Evolutionary conservation across 768 basidiomycete genomes (phyloP), one percentile per base, ranked within the genome.

Genomic region (Candolleomyces aberdarensis): DNA sequence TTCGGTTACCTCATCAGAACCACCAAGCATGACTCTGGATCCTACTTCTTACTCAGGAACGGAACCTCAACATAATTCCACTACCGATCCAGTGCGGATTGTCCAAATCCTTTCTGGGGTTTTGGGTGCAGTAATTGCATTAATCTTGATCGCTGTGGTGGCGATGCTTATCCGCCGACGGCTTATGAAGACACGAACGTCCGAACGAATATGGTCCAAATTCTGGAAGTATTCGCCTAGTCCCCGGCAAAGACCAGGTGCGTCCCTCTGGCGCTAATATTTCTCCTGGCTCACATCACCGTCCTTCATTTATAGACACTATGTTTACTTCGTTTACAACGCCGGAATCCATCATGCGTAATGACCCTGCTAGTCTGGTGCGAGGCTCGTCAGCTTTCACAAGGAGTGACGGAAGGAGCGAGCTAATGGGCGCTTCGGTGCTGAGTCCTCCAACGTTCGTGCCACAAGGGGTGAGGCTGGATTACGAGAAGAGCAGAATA

Each of bases 291-390:
- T 31, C 44, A 54, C 52, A 47, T 29, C 36, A 36, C 36, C 3
- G 14, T 43, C 22, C 11, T 15, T 22, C 44, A 26, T 22, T 57
- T 11, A 2, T 20, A 72, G 73, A 71, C 9, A 76, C 75, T 14
- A 62, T 75, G 20, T 74, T 73, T 49, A 76, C 73, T 8, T 70
- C 69, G 22, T 74, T 76, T 53, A 76, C 75, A 2, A 70, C 73
- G 0, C 72, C 74, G 0, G 74, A 74, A 57, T 76, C 76, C 7
- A 78, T 76, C 41, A 39, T 73, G 50, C 68, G 71, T 17, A 71
- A 68, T 40, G 64, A 70, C 20, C 64, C 71, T 41, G 56, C 58
- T 22, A 69, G 66, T 58, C 65, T 74, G 31, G 69, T 70, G 64
- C 70, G 69, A 13, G 61, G 63, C 20, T 64, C 66, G 57, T 52